Percentiles rank a stretch among this genome's conserved stretches.
Conservation (phyloP, 148 eudicot genomes). For the Silene latifolia region DNA sequence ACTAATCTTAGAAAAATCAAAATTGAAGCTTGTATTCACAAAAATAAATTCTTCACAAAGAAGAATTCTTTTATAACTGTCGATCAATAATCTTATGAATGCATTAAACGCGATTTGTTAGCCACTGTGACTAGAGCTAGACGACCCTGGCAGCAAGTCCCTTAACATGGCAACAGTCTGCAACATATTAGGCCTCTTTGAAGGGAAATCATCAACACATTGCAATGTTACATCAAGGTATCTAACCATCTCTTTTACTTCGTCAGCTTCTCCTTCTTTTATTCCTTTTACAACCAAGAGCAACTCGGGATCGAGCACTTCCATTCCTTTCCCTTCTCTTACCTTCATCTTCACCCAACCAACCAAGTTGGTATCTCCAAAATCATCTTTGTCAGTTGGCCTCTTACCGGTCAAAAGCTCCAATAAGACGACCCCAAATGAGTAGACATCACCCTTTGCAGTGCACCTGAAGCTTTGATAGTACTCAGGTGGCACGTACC, state of each 20-base stretch:
- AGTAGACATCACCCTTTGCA: constrained; percentile 89
- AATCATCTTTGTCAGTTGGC: constrained; percentile 94
- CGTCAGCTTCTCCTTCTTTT: constrained; percentile 50
- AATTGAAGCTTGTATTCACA: constrained; percentile 10
- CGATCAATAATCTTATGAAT: background rate
- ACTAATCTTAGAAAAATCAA: constrained; percentile 6
- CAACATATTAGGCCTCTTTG: constrained; percentile 91
- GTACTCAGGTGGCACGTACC: constrained; percentile 96
- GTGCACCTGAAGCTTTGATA: constrained; percentile 97
- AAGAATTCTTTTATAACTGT: constrained; percentile 10
- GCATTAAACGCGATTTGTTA: background rate
- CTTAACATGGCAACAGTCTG: constrained; percentile 90
- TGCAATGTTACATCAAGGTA: constrained; percentile 65
- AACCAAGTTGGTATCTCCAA: constrained; percentile 91
- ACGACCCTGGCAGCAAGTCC: constrained; percentile 49
- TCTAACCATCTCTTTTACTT: constrained; percentile 79
- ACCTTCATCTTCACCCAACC: constrained; percentile 98
- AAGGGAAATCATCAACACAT: constrained; percentile 93
- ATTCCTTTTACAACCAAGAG: constrained; percentile 35
- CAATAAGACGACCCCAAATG: constrained; percentile 76
- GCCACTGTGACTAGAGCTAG: constrained; percentile 29
- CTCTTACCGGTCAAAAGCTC: constrained; percentile 81
- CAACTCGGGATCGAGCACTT: constrained; percentile 72
- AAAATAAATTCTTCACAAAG: constrained; percentile 18
- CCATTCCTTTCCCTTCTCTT: constrained; percentile 83